Percentiles rank a stretch among this genome's conserved stretches.
phyloP scores from a whole-genome alignment of 2,329 filamentous ascomycete species.

The Trichoderma simmonsii region DNA sequence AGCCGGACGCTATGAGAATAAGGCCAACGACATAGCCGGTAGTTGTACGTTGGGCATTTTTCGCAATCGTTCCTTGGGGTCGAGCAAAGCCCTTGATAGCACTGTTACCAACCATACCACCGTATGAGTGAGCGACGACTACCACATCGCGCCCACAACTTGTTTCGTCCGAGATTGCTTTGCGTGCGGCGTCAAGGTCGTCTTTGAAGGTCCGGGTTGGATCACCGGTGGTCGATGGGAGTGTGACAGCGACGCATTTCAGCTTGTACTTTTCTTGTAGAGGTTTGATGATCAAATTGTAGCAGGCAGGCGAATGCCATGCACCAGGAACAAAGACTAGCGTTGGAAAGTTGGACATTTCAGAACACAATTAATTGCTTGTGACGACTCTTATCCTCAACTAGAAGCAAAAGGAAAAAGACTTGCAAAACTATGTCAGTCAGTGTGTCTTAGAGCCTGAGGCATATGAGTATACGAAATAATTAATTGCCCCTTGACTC shows the following conservation, averaged over 20 bases:
- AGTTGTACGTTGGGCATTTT: background rate
- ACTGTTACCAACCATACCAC: background rate
- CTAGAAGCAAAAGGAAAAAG: background rate
- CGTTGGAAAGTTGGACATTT: background rate
- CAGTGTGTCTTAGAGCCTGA: background rate
- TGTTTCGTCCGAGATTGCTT: background rate
- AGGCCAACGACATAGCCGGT: background rate
- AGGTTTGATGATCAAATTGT: background rate
- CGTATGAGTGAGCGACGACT: background rate
- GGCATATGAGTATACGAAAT: background rate
- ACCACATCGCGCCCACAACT: background rate
- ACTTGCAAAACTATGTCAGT: background rate
- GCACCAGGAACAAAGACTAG: background rate
- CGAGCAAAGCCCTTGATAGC: background rate
- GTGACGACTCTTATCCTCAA: background rate
- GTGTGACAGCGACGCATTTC: background rate
- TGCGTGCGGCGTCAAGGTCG: background rate
- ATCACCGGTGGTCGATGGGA: background rate
- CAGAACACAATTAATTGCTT: background rate
- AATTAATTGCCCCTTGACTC: background rate
- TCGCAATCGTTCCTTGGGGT: background rate
- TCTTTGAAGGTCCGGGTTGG: background rate
- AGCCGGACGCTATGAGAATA: conserved; percentile 7
- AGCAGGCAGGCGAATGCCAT: background rate
- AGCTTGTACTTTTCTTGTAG: background rate